A percentile compares a stretch with the other conserved stretches of the same genome.
phyloP scores from a whole-genome alignment of 345 rosid genomes.

The Ceriops decandra region DNA sequence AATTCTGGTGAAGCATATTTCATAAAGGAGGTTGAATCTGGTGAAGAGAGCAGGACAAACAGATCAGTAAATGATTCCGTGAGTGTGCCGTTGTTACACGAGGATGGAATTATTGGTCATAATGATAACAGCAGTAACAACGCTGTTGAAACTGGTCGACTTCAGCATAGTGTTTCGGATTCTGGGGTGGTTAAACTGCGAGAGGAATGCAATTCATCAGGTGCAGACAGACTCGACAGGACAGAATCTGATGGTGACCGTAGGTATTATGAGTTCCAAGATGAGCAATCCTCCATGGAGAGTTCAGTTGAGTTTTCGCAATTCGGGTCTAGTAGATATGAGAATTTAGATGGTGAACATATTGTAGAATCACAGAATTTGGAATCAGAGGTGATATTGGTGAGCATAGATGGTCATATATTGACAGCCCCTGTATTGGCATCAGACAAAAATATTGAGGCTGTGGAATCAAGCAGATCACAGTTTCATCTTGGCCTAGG shows the following conservation, averaged over 20 bases:
- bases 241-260: conserved; percentile 62
- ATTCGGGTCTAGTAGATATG: conserved; percentile 49
- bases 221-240: conserved; percentile 45
- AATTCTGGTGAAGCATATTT: conserved; percentile 93
- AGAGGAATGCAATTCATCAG: conserved; percentile 40
- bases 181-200: conserved; percentile 39
- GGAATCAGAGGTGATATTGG: conserved; percentile 72
- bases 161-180: conserved; percentile 73
- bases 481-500: conserved; percentile 83
- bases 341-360: conserved; percentile 42
- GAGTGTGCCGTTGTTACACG: conserved; percentile 11
- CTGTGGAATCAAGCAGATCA: conserved; percentile 57
- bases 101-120: conserved; percentile 18
- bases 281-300: conserved; percentile 51
- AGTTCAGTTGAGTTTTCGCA: conserved; percentile 45
- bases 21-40: conserved; percentile 61
- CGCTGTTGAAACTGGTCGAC: conserved; percentile 24
- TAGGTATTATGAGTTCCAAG: conserved; percentile 71
- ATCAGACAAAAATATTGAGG: conserved; percentile 55
- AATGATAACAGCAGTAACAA: conserved; percentile 22
- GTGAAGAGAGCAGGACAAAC: conserved; percentile 26
- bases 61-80: conserved; percentile 24
- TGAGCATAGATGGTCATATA: conserved; percentile 82
- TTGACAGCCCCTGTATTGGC: conserved; percentile 72
- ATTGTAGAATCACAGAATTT: conserved; percentile 46